phyloP scores from a whole-genome alignment of 768 basidiomycete species.

The Suillus hirtellus region DNA sequence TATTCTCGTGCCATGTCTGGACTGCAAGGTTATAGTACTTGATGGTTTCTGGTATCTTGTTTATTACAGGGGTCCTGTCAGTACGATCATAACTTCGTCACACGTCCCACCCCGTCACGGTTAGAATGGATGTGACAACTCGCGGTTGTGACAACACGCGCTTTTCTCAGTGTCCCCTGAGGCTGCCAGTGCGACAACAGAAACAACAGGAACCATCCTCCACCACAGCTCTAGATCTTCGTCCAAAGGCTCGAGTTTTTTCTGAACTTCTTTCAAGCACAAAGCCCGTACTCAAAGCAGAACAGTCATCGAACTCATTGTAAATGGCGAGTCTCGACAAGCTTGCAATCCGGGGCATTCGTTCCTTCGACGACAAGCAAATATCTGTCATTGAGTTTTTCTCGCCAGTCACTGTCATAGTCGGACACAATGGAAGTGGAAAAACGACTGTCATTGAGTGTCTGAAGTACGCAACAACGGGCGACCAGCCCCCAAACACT shows the following conservation, averaged over 20 bases:
- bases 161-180: slow-evolving; percentile 7
- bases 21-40: no score
- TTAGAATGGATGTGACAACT: neutral
- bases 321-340: slow-evolving; percentile 85
- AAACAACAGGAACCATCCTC: neutral
- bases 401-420: slow-evolving; percentile 96
- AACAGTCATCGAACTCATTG: neutral
- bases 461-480: slow-evolving; percentile 97
- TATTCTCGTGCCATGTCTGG: no score
- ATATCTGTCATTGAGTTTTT: slow-evolving; percentile 96
- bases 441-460: slow-evolving; percentile 99
- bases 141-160: slow-evolving; percentile 1
- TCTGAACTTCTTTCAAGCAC: neutral
- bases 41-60: no score
- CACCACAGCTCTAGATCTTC: neutral
- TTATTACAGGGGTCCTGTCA: no score
- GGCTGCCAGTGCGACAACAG: neutral
- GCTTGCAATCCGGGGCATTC: slow-evolving; percentile 90
- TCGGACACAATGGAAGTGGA: slow-evolving; percentile 97
- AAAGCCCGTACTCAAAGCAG: neutral
- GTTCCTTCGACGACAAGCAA: slow-evolving; percentile 95
- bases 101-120: no score
- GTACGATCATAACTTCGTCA: no score
- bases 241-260: neutral
- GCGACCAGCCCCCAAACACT: slow-evolving; percentile 95